Conservation (phyloP, 1,284 basidiomycete species). For the Trichosporon ovoides region DNA sequence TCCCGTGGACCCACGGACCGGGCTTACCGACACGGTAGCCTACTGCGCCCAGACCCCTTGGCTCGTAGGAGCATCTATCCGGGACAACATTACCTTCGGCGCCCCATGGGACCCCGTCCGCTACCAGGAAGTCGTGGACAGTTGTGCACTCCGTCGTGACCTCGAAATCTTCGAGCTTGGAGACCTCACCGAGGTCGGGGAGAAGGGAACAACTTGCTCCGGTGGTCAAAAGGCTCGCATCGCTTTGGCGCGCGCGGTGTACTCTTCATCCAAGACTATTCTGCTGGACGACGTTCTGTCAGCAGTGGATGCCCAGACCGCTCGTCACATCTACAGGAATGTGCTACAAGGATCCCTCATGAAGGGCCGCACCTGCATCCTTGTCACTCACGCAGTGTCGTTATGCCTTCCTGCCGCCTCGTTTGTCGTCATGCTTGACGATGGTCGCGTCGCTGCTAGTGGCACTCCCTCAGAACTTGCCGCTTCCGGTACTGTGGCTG, state of each 20-base stretch:
- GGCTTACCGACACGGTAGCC: conserved; percentile 53
- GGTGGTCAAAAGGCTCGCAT: conserved; percentile 48
- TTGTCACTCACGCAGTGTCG: conserved; percentile 55
- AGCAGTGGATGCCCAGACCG: conserved; percentile 52
- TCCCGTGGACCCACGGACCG: conserved; percentile 50
- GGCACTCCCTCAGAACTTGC: conserved; percentile 39
- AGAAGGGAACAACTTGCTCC: conserved; percentile 54
- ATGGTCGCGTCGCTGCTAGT: conserved; percentile 33
- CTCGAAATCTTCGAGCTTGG: conserved; percentile 54
- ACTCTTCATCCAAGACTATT: conserved; percentile 43
- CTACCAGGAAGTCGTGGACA: conserved; percentile 51
- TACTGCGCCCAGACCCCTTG: conserved; percentile 55
- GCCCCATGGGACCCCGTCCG: conserved; percentile 46
- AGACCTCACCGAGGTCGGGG: conserved; percentile 57
- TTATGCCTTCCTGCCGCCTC: conserved; percentile 52
- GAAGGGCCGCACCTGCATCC: conserved; percentile 49
- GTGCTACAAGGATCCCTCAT: conserved; percentile 46
- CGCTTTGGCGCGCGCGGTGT: conserved; percentile 45
- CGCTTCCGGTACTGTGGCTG: conserved; percentile 22
- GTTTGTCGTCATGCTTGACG: conserved; percentile 44
- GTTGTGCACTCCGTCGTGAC: conserved; percentile 54
- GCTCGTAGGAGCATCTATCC: conserved; percentile 55
- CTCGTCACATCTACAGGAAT: conserved; percentile 40
- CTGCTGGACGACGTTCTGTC: conserved; percentile 47
- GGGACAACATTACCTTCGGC: conserved; percentile 56